Conservation (phyloP, 495 filamentous ascomycete genomes). For the Annulohypoxylon moriforme region DNA sequence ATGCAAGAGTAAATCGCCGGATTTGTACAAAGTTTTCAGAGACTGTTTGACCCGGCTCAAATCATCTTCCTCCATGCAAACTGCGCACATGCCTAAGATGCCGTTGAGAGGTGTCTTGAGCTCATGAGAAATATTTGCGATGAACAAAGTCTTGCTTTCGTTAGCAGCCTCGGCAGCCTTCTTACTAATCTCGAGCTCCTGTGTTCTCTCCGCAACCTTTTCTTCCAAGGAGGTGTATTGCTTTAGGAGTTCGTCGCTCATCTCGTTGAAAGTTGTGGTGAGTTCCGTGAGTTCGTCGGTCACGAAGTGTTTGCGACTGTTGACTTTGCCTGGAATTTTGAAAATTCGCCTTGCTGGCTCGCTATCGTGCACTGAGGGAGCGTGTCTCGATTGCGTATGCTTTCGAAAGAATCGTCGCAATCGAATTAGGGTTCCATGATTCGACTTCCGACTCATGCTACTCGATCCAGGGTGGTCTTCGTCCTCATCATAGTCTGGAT, state of each 20-base stretch:
- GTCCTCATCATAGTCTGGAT: conserved; percentile 57
- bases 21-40: conserved; percentile 87
- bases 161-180: conserved; percentile 92
- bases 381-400: conserved; percentile 45
- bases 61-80: conserved; percentile 91
- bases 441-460: conserved; percentile 52
- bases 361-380: conserved; percentile 54
- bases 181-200: conserved; percentile 87
- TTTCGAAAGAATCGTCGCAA: conserved; percentile 51
- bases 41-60: conserved; percentile 78
- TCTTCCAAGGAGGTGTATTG: conserved; percentile 88
- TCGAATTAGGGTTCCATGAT: conserved; percentile 52
- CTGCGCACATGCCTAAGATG: conserved; percentile 91
- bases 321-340: conserved; percentile 85
- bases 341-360: conserved; percentile 68
- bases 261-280: conserved; percentile 89
- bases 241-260: conserved; percentile 88
- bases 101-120: conserved; percentile 93
- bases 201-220: conserved; percentile 82
- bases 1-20: conserved; percentile 86
- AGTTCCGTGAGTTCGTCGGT: conserved; percentile 91
- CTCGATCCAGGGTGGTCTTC: conserved; percentile 50
- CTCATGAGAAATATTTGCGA: conserved; percentile 96
- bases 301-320: conserved; percentile 76
- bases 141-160: conserved; percentile 94